These are phyloP conservation scores for Parafenestella ontariensis DNA, from an alignment of 2,329 filamentous ascomycete genomes.

Conservation along the genomic window DNA sequence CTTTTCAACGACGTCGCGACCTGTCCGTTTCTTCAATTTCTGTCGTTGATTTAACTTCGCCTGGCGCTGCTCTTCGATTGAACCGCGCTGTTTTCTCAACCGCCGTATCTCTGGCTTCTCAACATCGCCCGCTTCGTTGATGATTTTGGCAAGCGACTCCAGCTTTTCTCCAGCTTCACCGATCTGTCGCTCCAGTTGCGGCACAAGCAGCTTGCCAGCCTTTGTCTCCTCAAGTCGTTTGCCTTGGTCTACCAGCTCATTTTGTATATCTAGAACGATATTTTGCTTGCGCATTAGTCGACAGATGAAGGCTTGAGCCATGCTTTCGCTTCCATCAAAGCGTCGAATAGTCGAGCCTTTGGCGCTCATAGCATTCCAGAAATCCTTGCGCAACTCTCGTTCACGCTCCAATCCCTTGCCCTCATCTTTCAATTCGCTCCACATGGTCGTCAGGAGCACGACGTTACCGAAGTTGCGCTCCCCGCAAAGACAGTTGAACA, in stretches of 20 bases:
- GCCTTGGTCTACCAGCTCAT: slow-evolving; percentile 23
- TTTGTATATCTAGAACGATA: slow-evolving; percentile 26
- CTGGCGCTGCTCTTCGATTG: background rate
- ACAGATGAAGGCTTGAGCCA: slow-evolving; percentile 5
- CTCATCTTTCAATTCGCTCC: slow-evolving; percentile 38
- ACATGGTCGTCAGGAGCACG: slow-evolving; percentile 53
- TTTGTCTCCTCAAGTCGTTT: slow-evolving; percentile 22
- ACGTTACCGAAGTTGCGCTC: slow-evolving; percentile 51
- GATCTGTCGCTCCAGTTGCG: background rate
- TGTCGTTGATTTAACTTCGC: background rate
- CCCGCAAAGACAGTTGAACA: slow-evolving; percentile 57
- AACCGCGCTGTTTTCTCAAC: background rate
- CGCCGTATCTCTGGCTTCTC: background rate
- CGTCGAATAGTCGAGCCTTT: slow-evolving; percentile 4
- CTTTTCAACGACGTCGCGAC: slow-evolving; percentile 1
- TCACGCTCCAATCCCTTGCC: slow-evolving; percentile 21
- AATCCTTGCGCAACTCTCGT: slow-evolving; percentile 5
- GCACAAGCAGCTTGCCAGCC: slow-evolving; percentile 15
- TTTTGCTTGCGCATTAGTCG: slow-evolving; percentile 2
- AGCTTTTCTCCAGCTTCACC: background rate
- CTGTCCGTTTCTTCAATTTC: slow-evolving; percentile 1
- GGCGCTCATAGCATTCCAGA: slow-evolving; percentile 2
- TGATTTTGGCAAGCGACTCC: background rate
- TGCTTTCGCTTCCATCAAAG: slow-evolving; percentile 2
- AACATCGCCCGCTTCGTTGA: background rate